A percentile compares a stretch with the other conserved stretches of the same genome.
phyloP scores from a whole-genome alignment of 2,329 filamentous ascomycete genomes.

The Alternaria conjuncta region DNA sequence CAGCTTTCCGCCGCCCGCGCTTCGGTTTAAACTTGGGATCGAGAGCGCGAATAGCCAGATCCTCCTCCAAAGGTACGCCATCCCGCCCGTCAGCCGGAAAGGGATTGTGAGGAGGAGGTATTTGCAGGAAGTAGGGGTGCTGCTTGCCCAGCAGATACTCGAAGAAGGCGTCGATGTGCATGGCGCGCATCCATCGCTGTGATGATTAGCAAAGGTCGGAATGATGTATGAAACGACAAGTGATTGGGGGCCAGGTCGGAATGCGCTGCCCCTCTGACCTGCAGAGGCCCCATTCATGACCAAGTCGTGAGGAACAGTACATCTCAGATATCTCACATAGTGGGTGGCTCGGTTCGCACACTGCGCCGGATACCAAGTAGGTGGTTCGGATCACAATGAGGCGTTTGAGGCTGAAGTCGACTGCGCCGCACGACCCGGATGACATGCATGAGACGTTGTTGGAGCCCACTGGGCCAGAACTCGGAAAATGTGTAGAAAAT shows the following conservation, averaged over 20 bases:
- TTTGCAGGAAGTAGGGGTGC: conserved; percentile 79
- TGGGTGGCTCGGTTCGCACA: conserved; percentile 7
- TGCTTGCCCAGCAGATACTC: conserved; percentile 81
- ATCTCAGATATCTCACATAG: neutral
- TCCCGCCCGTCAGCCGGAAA: conserved; percentile 73
- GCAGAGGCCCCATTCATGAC: neutral
- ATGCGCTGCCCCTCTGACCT: neutral
- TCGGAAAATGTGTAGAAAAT: neutral
- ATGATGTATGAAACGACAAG: neutral
- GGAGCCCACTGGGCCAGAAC: neutral
- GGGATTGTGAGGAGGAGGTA: conserved; percentile 70
- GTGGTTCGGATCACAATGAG: conserved; percentile 6
- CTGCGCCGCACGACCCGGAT: conserved; percentile 8
- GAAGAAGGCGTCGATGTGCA: conserved; percentile 95
- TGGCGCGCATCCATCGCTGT: conserved; percentile 93
- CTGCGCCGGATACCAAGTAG: conserved; percentile 4
- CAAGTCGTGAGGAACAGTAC: neutral
- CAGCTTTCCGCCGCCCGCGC: conserved; percentile 67
- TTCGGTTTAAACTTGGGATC: conserved; percentile 75
- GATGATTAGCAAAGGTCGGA: conserved; percentile 11
- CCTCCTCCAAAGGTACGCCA: conserved; percentile 84
- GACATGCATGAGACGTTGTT: conserved; percentile 13
- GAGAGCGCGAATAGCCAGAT: conserved; percentile 83
- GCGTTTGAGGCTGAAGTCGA: conserved; percentile 7
- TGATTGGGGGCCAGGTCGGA: neutral